phyloP scores from a whole-genome alignment of 1,284 basidiomycete genomes.

The Sporisorium reilianum region DNA sequence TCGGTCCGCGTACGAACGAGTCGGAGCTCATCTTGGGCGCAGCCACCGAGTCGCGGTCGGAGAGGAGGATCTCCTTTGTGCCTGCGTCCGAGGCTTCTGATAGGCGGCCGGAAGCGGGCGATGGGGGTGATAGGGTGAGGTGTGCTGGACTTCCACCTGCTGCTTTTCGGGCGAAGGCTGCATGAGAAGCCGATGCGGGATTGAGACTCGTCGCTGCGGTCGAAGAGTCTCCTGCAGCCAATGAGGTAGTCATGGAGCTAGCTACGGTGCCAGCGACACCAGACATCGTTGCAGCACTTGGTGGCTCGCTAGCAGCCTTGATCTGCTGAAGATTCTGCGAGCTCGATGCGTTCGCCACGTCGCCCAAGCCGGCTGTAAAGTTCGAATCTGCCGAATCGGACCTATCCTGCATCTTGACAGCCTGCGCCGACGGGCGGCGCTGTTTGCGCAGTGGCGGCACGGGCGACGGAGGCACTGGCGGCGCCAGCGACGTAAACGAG shows the following conservation, averaged over 20 bases:
- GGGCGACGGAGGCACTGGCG: conserved; percentile 10
- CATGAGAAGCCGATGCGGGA: neutral
- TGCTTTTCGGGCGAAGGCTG: neutral
- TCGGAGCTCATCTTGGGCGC: conserved; percentile 15
- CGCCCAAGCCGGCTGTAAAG: neutral
- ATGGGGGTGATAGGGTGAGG: conserved; percentile 8
- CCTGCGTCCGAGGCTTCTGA: conserved; percentile 29
- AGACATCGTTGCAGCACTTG: conserved; percentile 3
- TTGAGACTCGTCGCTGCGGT: conserved; percentile 18
- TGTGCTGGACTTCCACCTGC: too few species aligned
- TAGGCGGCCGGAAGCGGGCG: conserved; percentile 3
- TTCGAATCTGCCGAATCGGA: conserved; percentile 15
- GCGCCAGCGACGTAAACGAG: conserved; percentile 28
- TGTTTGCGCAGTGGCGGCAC: conserved; percentile 32
- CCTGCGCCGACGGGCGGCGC: conserved; percentile 8
- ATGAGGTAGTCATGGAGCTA: conserved; percentile 4
- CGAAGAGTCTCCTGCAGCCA: neutral
- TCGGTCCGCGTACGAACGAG: conserved; percentile 5
- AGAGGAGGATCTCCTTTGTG: conserved; percentile 32
- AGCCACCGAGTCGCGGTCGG: conserved; percentile 23
- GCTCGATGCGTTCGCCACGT: neutral
- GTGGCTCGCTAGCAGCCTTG: neutral
- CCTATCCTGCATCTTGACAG: neutral
- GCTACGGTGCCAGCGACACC: too few species aligned
- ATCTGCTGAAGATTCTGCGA: neutral